Base-by-base conservation (phyloP, 257 asterid species). In the Hygrophila difformis region DNA sequence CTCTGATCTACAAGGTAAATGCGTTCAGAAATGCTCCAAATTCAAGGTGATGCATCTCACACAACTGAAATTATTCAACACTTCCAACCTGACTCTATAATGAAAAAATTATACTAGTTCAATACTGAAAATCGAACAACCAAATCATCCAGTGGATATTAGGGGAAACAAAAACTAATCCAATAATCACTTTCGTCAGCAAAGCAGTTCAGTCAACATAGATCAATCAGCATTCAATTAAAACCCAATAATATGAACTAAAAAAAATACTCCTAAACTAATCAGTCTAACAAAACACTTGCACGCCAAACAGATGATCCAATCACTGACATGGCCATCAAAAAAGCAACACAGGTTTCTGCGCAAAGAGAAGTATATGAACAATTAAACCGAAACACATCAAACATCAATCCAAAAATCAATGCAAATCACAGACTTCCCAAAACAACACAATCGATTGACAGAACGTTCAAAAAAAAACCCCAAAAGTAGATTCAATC, bases 161-260 rank as follows among this genome's bases (percentile, higher is more conserved):
- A 24, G 20, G 17, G 16, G 38, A 6, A 24, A 52, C 10, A 31
- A 52, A 4, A 40, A 55, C 10, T 15, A 54, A 21, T 21, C 33
- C 49, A 44, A 28, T 64, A 38, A 37, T 39, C 44, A 53, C 7
- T 24, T 24, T 2, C 51, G 61, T 40, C 6, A 33, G 61, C 34
- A 16, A 66, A 43, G 48, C 58, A 72, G 70, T 72, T 62, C 62
- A 67, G 66, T 57, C 59, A 45, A 62, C 48, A 44, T 0, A 31
- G 56, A 47, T 21, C 52, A 24, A 59, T 59, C 47, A 3, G 38
- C 53, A 56, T 56, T 46, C 65, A 60, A 65, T 46, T 70, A 28
- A 59, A 61, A n/a, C 63, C 20, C 51, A 44, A 53, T 18, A 29
- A 36, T 6, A 59, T 4, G 45, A 55, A 52, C 4, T 53, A n/a